phyloP scores from a whole-genome alignment of 371 early-diverging fungal species.

The Mucor piriformis region DNA sequence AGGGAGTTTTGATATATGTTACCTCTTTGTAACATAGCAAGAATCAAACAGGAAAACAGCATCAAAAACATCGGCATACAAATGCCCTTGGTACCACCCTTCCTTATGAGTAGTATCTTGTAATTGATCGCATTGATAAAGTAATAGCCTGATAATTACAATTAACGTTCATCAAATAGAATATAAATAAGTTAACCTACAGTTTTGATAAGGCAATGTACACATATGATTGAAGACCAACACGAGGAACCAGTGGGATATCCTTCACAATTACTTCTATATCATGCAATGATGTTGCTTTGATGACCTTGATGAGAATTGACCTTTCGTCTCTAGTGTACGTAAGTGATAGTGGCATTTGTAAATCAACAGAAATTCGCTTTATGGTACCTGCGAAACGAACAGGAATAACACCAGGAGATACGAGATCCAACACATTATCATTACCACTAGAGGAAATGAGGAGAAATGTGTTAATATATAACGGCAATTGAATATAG shows the following conservation, averaged over 20 bases:
- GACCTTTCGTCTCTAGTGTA: slow-evolving; percentile 14
- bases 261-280: slow-evolving; percentile 13
- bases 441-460: slow-evolving; percentile 16
- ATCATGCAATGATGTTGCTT: slow-evolving; percentile 14
- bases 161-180: not conserved
- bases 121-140: slow-evolving; percentile 15
- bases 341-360: slow-evolving; percentile 11
- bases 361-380: slow-evolving; percentile 12
- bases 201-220: slow-evolving; percentile 19
- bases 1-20: not conserved
- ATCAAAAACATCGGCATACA: slow-evolving; percentile 19
- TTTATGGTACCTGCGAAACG: slow-evolving; percentile 7
- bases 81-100: slow-evolving; percentile 16
- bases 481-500: slow-evolving; percentile 7
- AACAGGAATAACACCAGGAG: slow-evolving; percentile 15
- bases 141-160: slow-evolving; percentile 2
- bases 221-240: slow-evolving; percentile 10
- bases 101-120: slow-evolving; percentile 16
- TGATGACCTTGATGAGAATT: slow-evolving; percentile 14
- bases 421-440: slow-evolving; percentile 16
- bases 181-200: slow-evolving; percentile 6
- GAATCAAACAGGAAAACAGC: slow-evolving; percentile 21
- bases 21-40: slow-evolving; percentile 15
- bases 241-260: slow-evolving; percentile 14
- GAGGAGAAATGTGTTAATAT: slow-evolving; percentile 18